Base-by-base conservation (phyloP, 176 grass and related monocot genomes). In the Saccharum officinarum region DNA sequence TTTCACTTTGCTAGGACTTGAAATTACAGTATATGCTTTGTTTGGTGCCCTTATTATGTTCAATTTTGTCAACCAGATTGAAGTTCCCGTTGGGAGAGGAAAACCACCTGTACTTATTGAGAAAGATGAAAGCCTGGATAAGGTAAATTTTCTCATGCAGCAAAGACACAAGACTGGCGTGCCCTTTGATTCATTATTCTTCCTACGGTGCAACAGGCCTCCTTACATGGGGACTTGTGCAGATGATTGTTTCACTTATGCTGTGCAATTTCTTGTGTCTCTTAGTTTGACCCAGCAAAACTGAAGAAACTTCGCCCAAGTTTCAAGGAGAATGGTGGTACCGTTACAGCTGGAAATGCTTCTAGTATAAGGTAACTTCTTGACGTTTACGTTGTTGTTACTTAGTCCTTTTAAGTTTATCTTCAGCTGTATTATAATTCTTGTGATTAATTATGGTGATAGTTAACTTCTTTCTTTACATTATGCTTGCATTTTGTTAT, bases 21-120 rank as follows among this genome's bases (percentile, higher is more conserved):
- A 5, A 61, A 11, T 61, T 61, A 62, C 67, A 41, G 71, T 80
- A 67, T 68, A 16, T 66, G 54, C 8, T 77, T 79, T 39, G 9
- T 80, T 75, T 40, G 25, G 31, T 13, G 82, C 87, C 44, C 41
- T 82, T 79, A 60, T 84, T 79, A 86, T 89, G 18, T 7, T 79
- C 26, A 34, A 1, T 64, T 57, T 42, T 81, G 6, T 33, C 52
- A 83, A 63, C 23, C 86, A 98, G 96, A 85, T 98, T 89, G 93
- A 98, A 88, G 96, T 98, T 94, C 85, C 89, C 71, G 93, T 73
- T 64, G 93, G 96, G 33, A 98, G 96, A 89, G 96, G 96, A 83
- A 95, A 73, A 75, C 93, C 89, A 66, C 80, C 89, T 0, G 77
- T 89, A 10, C 77, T 89, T 62, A 79, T 98, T 83, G 91, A 95